phyloP scores from a whole-genome alignment of 2,329 filamentous ascomycete genomes.

The Paecilomyces variotii region DNA sequence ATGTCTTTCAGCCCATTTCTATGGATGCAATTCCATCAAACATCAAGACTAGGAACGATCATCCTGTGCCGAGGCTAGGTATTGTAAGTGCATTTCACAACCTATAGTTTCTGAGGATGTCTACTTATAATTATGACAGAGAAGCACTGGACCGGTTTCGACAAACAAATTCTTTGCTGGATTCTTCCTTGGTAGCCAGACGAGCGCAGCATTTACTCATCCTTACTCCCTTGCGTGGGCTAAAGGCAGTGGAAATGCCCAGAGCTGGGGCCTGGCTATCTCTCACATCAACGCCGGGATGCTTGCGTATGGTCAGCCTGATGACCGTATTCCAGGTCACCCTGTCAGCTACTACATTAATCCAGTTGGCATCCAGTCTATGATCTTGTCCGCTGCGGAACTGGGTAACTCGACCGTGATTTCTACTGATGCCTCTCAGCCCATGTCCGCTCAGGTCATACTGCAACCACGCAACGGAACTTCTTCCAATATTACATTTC shows the following conservation, averaged over 20 bases:
- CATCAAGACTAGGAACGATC: conserved; percentile 31
- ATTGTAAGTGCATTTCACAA: conserved; percentile 23
- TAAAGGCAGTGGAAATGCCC: conserved; percentile 52
- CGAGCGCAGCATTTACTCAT: conserved; percentile 62
- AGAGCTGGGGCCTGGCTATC: conserved; percentile 70
- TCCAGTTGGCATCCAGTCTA: conserved; percentile 71
- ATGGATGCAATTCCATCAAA: conserved; percentile 29
- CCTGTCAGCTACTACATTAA: conserved; percentile 69
- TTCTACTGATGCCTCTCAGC: conserved; percentile 44
- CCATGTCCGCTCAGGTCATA: conserved; percentile 59
- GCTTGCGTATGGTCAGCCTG: conserved; percentile 55
- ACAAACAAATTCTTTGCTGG: conserved; percentile 64
- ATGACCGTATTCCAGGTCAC: conserved; percentile 43
- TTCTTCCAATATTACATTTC: conserved; percentile 61
- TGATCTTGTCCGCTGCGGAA: conserved; percentile 72
- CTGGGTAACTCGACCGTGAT: conserved; percentile 54
- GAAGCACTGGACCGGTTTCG: conserved; percentile 28
- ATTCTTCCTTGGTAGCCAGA: conserved; percentile 68
- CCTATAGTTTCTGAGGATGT: not conserved
- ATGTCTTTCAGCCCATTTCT: conserved; percentile 36
- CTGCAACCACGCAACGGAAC: conserved; percentile 50
- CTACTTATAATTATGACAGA: conserved; percentile 17
- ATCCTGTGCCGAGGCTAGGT: conserved; percentile 33
- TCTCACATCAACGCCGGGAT: conserved; percentile 64
- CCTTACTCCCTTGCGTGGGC: conserved; percentile 66